Conservation (phyloP, 139 green algal genomes). For the Gonium pectorale region DNA sequence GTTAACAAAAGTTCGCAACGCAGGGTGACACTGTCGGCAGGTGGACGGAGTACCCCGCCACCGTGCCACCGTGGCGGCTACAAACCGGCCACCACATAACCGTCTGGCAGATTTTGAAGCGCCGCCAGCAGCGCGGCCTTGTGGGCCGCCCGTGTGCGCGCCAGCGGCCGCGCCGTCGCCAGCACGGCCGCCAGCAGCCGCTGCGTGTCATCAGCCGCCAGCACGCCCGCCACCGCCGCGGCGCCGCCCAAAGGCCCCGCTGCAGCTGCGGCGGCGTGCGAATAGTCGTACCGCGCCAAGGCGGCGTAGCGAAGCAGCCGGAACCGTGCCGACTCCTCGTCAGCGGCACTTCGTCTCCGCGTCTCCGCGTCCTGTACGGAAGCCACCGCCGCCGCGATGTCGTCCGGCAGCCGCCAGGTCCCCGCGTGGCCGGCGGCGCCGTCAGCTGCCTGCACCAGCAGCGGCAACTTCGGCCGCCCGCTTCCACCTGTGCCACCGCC, state of each 20-base stretch:
- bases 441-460: neutral
- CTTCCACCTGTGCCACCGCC: neutral
- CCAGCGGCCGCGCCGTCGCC: conserved; percentile 33
- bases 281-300: conserved; percentile 3
- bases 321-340: neutral
- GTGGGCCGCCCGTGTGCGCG: conserved; percentile 6
- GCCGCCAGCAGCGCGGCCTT: conserved; percentile 19
- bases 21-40: no score
- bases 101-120: conserved; percentile 9
- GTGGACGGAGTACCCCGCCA: no score
- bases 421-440: neutral
- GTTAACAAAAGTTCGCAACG: no score
- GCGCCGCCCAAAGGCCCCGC: neutral
- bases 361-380: neutral
- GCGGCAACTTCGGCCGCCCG: neutral
- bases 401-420: conserved; percentile 21
- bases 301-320: neutral
- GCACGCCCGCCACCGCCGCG: neutral
- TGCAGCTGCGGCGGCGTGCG: neutral
- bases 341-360: neutral
- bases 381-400: neutral
- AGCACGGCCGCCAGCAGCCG: conserved; percentile 34
- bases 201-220: conserved; percentile 19
- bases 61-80: no score
- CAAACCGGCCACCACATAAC: conserved; percentile 9